Conservation (phyloP, 768 basidiomycete genomes). For the Pholiota conissans region DNA sequence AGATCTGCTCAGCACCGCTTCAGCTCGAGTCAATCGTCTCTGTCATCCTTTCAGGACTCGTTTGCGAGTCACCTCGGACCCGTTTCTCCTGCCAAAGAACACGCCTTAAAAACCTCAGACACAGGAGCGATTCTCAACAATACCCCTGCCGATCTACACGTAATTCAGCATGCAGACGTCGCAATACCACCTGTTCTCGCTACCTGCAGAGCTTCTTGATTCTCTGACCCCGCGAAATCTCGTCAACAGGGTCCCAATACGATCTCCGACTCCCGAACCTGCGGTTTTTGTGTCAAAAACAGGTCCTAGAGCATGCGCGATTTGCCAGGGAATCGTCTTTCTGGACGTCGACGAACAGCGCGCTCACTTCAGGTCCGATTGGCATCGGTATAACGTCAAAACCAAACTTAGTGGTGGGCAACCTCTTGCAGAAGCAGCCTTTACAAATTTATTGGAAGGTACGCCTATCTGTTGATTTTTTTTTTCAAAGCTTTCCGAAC, state of each 20-base stretch:
- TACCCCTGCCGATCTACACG: background rate
- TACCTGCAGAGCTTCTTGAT: slow-evolving; percentile 69
- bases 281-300: slow-evolving; percentile 28
- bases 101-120: background rate
- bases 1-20: background rate
- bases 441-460: slow-evolving; percentile 83
- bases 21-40: slow-evolving; percentile 15
- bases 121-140: background rate
- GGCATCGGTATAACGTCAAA: slow-evolving; percentile 98
- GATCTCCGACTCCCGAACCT: slow-evolving; percentile 35
- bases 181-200: slow-evolving; percentile 67
- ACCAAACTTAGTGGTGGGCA: slow-evolving; percentile 63
- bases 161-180: slow-evolving; percentile 27
- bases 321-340: slow-evolving; percentile 73
- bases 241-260: slow-evolving; percentile 37
- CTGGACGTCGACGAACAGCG: slow-evolving; percentile 79
- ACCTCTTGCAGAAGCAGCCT: slow-evolving; percentile 68
- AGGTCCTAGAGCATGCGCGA: slow-evolving; percentile 61
- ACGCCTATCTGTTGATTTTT: slow-evolving; percentile 21
- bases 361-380: slow-evolving; percentile 88
- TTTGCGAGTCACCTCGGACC: slow-evolving; percentile 9
- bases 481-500: background rate
- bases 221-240: slow-evolving; percentile 70
- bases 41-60: slow-evolving; percentile 2
- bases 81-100: background rate